Evolutionary conservation across 2,329 filamentous ascomycete genomes (phyloP), one percentile per base, ranked within the genome.

Genomic region (Colletotrichum chrysophilum): DNA sequence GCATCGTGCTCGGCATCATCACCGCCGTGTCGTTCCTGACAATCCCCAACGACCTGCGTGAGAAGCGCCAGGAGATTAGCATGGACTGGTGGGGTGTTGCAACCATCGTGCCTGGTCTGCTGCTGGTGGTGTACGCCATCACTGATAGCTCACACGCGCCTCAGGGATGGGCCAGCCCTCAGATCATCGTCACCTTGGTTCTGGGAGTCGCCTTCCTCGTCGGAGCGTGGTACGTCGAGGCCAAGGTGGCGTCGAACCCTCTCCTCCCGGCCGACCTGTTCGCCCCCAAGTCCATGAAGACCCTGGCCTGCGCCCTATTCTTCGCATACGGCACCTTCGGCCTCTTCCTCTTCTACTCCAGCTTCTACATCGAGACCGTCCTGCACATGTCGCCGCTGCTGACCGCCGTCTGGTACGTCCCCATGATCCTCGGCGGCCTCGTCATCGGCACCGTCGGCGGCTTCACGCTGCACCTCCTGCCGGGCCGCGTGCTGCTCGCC

Each of bases 401-500:
- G 70, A 90, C 93, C 0, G 93, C 93, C 1, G 91, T 91, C 1
- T 95, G 93, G 92, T 94, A 91, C 79, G 87, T 88, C 0, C 94
- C 94, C 2, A 89, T 95, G 83, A 92, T 90, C 1, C 84, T 92
- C 0, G 94, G 94, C 4, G 94, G 94, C 4, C 88, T 94, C 60
- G 84, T 94, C 71, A 88, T 96, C 52, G 90, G 91, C 14, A 86
- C 91, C 0, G 81, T 88, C 2, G 92, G 93, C 60, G 93, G 93
- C 2, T 89, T 94, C 71, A 87, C 93, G n/a, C 86, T 95, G 21
- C 93, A 95, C 80, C 84, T 91, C 7, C 82, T 95, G 2, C 88
- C 92, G 0, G 93, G 93, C 26, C 91, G 89, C 2, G 78, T 93
- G 2, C 85, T 95, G 12, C 87, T 95, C 77, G 81, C 92, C 66